Evolutionary conservation across 208 protist species (phyloP).

Genomic region (Leishmania tropica): DNA sequence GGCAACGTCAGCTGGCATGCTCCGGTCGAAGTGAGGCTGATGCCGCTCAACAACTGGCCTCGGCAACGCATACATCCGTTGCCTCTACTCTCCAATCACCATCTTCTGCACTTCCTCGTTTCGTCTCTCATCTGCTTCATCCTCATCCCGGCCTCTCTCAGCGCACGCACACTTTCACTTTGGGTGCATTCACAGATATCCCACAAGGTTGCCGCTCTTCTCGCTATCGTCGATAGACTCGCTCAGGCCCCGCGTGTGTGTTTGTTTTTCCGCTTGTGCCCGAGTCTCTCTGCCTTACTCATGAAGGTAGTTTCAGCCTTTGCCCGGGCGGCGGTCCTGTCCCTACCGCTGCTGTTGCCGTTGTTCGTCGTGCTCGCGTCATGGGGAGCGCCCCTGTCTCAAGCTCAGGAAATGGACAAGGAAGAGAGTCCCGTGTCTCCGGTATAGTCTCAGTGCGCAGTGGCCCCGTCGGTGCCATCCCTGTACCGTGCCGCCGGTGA

Average conservation of each 20-base stretch:
- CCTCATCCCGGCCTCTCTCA: not conserved
- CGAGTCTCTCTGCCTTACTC: not conserved
- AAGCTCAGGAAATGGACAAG: not conserved
- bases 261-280: not conserved
- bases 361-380: conserved; percentile 3
- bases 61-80: not conserved
- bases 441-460: not conserved
- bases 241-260: not conserved
- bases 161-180: not conserved
- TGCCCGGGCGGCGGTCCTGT: not conserved
- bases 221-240: not conserved
- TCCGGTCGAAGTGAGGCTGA: not conserved
- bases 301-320: not conserved
- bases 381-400: not conserved
- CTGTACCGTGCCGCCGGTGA: conserved; percentile 25
- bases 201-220: not conserved
- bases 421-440: not conserved
- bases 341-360: not conserved
- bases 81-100: not conserved
- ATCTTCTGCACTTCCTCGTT: not conserved
- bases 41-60: not conserved
- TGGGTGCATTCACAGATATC: not conserved
- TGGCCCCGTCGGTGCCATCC: conserved; percentile 24
- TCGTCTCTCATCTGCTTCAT: not conserved
- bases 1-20: not conserved